Base-by-base conservation (phyloP, 2,329 filamentous ascomycete genomes). In the Cadophora malorum region DNA sequence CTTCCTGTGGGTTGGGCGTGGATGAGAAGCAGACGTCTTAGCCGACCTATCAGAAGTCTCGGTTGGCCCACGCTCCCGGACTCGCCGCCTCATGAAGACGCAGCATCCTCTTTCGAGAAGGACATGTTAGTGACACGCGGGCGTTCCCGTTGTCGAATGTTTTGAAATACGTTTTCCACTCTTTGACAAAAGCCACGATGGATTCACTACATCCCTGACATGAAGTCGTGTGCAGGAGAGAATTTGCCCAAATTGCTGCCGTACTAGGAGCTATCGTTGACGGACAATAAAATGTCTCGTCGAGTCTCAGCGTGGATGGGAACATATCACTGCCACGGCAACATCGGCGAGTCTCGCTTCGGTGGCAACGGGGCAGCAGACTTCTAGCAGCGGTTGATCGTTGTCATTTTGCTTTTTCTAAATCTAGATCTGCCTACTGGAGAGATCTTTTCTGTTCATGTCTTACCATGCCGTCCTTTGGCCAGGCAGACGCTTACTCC, bases 51-150 rank as follows among this genome's bases (percentile, higher is more conserved):
- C 31, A 58, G 31, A 12, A 33, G 33, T 38, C 33, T n/a, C 21
- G n/a, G 19, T n/a, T 19, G 21, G 33, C 31, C 53, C 55, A 58
- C 55, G 55, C 33, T 58, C 55, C 31, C 55, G 55, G 55, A 38
- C 55, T 58, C 55, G 55, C 55, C 55, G 55, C 31, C 33, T 12
- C 33, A 38, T 23, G 19, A 35, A 58, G n/a, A 38, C 23, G 33
- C 31, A 41, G 23, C 33, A 38, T 33, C 35, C 41, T 19, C 41
- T 16, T 19, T 45, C 41, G 16, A 45, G 12, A 19, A 16, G 16
- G 14, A 45, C 14, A 19, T 45, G 41, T 16, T 19, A 10, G 16
- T 45, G 12, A 45, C 12, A 19, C 35, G 7, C 35, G 35, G 35
- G 35, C 35, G 8, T 4, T 10, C 35, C 55, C 12, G 28, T 41